A percentile compares a stretch with the other conserved stretches of the same genome.
phyloP scores from a whole-genome alignment of 106 monocot genomes.

The Agapanthus africanus region DNA sequence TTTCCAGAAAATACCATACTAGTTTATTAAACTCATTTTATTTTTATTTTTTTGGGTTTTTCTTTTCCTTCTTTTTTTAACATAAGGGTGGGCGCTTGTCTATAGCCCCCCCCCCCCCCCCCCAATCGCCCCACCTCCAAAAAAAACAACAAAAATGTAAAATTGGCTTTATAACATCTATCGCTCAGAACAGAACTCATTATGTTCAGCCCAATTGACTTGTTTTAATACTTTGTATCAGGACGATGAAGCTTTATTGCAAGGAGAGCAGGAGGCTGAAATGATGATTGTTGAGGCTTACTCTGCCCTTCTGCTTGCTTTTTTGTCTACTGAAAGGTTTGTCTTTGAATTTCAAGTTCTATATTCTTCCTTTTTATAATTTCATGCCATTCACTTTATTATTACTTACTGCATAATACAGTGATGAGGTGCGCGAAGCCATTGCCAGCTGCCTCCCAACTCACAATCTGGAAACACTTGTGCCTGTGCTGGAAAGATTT shows the following conservation, averaged over 20 bases:
- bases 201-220: neutral
- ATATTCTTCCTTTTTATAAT: neutral
- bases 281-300: slow-evolving; percentile 99
- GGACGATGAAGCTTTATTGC: slow-evolving; percentile 79
- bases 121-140: too few species aligned
- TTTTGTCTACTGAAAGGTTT: slow-evolving; percentile 93
- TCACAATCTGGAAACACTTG: slow-evolving; percentile 70
- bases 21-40: too few species aligned
- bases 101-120: too few species aligned
- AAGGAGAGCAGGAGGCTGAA: slow-evolving; percentile 91
- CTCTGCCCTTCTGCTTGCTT: slow-evolving; percentile 82
- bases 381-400: neutral
- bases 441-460: slow-evolving; percentile 81
- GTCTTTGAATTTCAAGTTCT: slow-evolving; percentile 10
- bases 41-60: too few species aligned
- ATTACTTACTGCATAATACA: slow-evolving; percentile 26
- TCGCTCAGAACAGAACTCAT: too few species aligned
- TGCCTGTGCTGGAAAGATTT: slow-evolving; percentile 94
- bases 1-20: too few species aligned
- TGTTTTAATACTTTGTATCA: slow-evolving; percentile 15
- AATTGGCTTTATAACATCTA: too few species aligned
- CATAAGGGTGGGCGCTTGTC: too few species aligned
- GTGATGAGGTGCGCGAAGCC: slow-evolving; percentile 52
- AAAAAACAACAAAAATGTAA: too few species aligned
- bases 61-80: too few species aligned